Percentiles rank a stretch among this genome's conserved stretches.
Conservation (phyloP, 768 basidiomycete genomes). For the Roridomyces roridus region DNA sequence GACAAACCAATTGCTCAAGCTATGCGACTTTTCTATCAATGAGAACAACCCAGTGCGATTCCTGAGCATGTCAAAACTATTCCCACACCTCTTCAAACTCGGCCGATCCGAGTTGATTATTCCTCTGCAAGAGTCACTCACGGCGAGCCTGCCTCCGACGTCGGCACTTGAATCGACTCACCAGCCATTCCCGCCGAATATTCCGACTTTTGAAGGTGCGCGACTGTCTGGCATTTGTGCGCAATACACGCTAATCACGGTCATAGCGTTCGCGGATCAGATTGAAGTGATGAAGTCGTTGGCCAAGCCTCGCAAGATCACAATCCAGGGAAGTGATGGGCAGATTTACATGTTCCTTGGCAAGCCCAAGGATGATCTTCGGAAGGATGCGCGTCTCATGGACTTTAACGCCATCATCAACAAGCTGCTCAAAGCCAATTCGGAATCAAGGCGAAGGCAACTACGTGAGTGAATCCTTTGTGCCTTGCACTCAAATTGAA, state of each 20-base stretch:
- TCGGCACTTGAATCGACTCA: conserved; percentile 66
- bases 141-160: conserved; percentile 83
- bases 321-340: conserved; percentile 83
- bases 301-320: conserved; percentile 90
- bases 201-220: conserved; percentile 78
- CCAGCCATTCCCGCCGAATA: conserved; percentile 79
- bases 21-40: conserved; percentile 64
- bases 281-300: conserved; percentile 92
- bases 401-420: conserved; percentile 98
- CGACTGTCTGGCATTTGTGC: not conserved
- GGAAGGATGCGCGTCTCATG: conserved; percentile 97
- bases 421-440: conserved; percentile 91
- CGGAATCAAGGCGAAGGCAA: conserved; percentile 89
- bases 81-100: conserved; percentile 61
- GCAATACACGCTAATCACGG: not conserved
- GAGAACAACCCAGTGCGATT: conserved; percentile 40
- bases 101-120: conserved; percentile 79
- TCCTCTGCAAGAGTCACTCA: conserved; percentile 92
- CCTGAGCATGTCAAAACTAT: conserved; percentile 57
- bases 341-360: conserved; percentile 89
- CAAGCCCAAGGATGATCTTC: conserved; percentile 96
- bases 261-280: conserved; percentile 77
- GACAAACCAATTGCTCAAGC: conserved; percentile 69
- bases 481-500: not conserved
- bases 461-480: conserved; percentile 67